A percentile compares a stretch with the other conserved stretches of the same genome.
Conservation (phyloP, 176 grass and related monocot species). For the Phyllostachys edulis region DNA sequence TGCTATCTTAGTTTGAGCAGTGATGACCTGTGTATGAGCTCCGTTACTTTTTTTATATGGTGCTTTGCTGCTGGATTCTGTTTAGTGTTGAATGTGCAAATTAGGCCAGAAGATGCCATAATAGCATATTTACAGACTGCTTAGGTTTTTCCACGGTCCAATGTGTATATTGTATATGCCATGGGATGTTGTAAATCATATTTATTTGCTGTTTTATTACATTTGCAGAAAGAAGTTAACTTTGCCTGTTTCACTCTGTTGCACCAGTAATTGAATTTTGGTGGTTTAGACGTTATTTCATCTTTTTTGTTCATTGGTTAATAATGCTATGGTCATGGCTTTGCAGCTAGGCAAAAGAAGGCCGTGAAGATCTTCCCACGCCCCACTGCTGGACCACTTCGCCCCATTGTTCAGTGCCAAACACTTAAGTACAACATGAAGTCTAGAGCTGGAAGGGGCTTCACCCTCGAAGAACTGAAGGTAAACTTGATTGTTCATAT, state of each 20-base stretch:
- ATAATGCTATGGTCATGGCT: background rate
- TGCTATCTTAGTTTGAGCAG: background rate
- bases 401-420: conserved; percentile 81
- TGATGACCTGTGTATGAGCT: background rate
- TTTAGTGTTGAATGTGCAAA: background rate
- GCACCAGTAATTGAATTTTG: background rate
- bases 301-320: background rate
- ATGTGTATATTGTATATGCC: background rate
- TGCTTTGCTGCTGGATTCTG: too few species aligned
- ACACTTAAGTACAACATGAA: conserved; percentile 91
- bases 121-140: background rate
- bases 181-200: too few species aligned
- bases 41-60: too few species aligned
- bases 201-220: too few species aligned
- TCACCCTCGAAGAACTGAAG: conserved; percentile 87
- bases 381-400: conserved; percentile 65
- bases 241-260: background rate
- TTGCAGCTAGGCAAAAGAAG: conserved; percentile 76
- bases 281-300: background rate
- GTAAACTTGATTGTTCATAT: conserved; percentile 27
- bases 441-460: conserved; percentile 73
- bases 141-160: background rate
- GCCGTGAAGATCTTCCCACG: conserved; percentile 89
- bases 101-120: background rate
- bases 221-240: background rate